These are phyloP conservation scores for Diaporthe eres DNA, from an alignment of 2,329 filamentous ascomycete species.

Conservation along the genomic window DNA sequence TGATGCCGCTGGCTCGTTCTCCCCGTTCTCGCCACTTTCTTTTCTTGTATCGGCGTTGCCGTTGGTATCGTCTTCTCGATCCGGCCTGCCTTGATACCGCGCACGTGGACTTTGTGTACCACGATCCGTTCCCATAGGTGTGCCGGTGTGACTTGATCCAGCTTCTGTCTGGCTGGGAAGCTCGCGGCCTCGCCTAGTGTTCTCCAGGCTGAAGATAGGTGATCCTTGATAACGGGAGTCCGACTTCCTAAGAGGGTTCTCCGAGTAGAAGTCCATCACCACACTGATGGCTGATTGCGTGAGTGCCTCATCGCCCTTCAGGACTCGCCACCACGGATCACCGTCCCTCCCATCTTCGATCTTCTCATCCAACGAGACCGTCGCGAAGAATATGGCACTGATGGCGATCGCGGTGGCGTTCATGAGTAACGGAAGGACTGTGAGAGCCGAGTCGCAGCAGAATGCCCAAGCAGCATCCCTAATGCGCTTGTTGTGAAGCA, in stretches of 20 bases:
- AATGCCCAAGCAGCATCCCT: slow-evolving; percentile 94
- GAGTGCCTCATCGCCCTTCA: slow-evolving; percentile 79
- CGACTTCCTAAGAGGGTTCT: slow-evolving; percentile 73
- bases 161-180: slow-evolving; percentile 58
- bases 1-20: slow-evolving; percentile 32
- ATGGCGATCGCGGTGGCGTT: slow-evolving; percentile 86
- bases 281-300: slow-evolving; percentile 82
- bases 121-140: slow-evolving; percentile 62
- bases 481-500: slow-evolving; percentile 84
- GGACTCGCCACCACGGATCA: slow-evolving; percentile 87
- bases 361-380: slow-evolving; percentile 79
- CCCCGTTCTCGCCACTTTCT: slow-evolving; percentile 36
- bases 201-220: slow-evolving; percentile 69
- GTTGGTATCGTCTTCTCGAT: slow-evolving; percentile 49
- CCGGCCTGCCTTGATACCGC: slow-evolving; percentile 55
- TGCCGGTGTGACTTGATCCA: slow-evolving; percentile 64
- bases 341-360: slow-evolving; percentile 80
- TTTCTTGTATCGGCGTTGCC: slow-evolving; percentile 49
- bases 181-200: slow-evolving; percentile 64
- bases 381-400: slow-evolving; percentile 88
- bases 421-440: slow-evolving; percentile 85
- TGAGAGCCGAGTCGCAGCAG: slow-evolving; percentile 90
- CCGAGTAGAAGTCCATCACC: slow-evolving; percentile 78
- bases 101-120: slow-evolving; percentile 63
- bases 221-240: slow-evolving; percentile 66